These are phyloP conservation scores for Hypoxylon crocopeplum DNA, from an alignment of 495 filamentous ascomycete species.

Conservation along the genomic window DNA sequence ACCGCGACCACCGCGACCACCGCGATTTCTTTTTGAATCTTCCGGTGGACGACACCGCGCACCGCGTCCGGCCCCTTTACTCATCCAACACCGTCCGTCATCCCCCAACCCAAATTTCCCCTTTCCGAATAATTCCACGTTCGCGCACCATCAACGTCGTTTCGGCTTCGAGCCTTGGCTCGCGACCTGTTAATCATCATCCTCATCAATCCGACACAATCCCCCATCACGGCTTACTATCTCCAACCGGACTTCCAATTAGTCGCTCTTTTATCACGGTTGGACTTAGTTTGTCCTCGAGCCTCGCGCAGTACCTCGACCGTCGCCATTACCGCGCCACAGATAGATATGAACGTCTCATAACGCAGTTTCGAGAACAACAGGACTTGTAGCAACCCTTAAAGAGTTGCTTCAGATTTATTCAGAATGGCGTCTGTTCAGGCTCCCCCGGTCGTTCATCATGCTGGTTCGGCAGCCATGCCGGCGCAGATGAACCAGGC, in stretches of 20 bases:
- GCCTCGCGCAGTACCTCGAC: conserved; percentile 22
- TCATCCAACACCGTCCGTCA: conserved; percentile 36
- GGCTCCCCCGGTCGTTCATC: conserved; percentile 67
- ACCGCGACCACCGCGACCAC: no score
- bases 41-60: conserved; percentile 32
- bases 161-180: conserved; percentile 31
- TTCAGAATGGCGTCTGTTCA: conserved; percentile 80
- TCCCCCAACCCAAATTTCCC: conserved; percentile 31
- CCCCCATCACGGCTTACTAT: conserved; percentile 22
- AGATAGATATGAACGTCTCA: conserved; percentile 53
- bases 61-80: conserved; percentile 31
- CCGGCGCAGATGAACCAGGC: conserved; percentile 64
- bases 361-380: conserved; percentile 29
- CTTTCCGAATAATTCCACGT: conserved; percentile 40
- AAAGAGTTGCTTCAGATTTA: conserved; percentile 12
- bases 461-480: conserved; percentile 58
- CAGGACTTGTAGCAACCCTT: conserved; percentile 16
- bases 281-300: conserved; percentile 24
- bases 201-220: no score
- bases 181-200: conserved; percentile 38
- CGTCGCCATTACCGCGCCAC: conserved; percentile 19
- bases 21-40: conserved; percentile 22
- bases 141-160: conserved; percentile 31
- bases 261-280: conserved; percentile 32
- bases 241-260: conserved; percentile 25